Base-by-base conservation (phyloP, 2,329 filamentous ascomycete species). In the Pseudopyricularia cyperi region DNA sequence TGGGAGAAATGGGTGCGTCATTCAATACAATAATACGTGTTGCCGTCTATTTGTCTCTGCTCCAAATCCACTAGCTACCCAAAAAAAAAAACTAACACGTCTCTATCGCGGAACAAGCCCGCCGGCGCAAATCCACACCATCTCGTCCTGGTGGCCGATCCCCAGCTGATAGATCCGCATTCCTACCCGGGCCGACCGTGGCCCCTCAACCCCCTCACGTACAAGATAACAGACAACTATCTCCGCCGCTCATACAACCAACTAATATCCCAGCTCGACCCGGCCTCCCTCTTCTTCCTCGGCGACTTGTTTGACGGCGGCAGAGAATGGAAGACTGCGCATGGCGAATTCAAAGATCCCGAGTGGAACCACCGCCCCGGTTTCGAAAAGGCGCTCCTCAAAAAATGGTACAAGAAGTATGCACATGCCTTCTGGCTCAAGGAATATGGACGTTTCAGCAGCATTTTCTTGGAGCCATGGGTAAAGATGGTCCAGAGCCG, bases 281-380 rank as follows among this genome's bases (percentile, higher is more conserved):
- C 93, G 0, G 89, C 96, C 63, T 90, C 87, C 15, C 73, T 95
- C 1, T 80, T 96, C 63, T 97, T 98, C 63, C 72, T 98, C 0
- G 93, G 93, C 7, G 93, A 98, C 63, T 71, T 98, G 1, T 96
- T 98, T 61, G 93, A 98, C 63, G 93, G 93, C 4, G 93, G 93
- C 8, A 79, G 93, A 58, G 93, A 98, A 71, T 98, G 93, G 93
- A 85, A 83, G 58, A 91, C 90, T 12, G 71, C 67, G 2, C 73
- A 73, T 24, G 83, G 79, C 44, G 66, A 74, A 46, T 80, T 80
- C 51, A 67, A 73, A 24, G 80, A 84, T 56, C 77, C 78, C 1
- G 70, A 71, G 56, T 83, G 80, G 80, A 69, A 67, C 3, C 71
- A 73, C 39, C 68, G 75, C 19, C 76, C 79, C 2, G 66, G 68